These are phyloP conservation scores for Malassezia psittaci DNA, from an alignment of 1,284 basidiomycete genomes.

Conservation along the genomic window DNA sequence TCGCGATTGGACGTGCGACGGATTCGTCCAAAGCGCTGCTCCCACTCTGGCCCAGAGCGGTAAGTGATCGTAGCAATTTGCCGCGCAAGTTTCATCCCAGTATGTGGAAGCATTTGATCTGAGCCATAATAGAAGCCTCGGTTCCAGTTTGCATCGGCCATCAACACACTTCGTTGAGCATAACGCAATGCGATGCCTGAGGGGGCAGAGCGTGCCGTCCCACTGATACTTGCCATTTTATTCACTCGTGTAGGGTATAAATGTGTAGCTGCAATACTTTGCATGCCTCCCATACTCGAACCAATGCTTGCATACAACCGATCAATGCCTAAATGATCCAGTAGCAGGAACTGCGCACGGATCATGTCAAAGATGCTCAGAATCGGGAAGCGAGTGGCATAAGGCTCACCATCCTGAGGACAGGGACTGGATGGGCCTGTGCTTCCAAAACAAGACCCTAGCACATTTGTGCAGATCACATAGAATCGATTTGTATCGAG, in stretches of 20 bases:
- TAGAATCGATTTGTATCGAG: constrained; percentile 88
- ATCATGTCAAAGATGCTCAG: constrained; percentile 92
- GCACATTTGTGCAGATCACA: constrained; percentile 90
- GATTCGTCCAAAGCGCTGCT: constrained; percentile 81
- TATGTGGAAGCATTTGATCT: constrained; percentile 73
- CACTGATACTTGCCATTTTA: constrained; percentile 83
- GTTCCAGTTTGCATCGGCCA: constrained; percentile 99
- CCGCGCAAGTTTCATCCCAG: constrained; percentile 94
- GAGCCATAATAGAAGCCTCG: constrained; percentile 88
- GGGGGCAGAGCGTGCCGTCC: constrained; percentile 79
- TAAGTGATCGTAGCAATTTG: constrained; percentile 99
- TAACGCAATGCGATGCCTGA: constrained; percentile 89
- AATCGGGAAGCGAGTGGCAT: constrained; percentile 83
- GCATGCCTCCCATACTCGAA: constrained; percentile 94
- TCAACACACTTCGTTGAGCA: constrained; percentile 85
- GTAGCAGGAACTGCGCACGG: constrained; percentile 73
- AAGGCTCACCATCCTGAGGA: constrained; percentile 55
- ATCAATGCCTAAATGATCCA: constrained; percentile 75
- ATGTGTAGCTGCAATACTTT: constrained; percentile 88
- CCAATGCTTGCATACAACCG: constrained; percentile 86
- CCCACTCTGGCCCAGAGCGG: constrained; percentile 97
- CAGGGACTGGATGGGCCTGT: constrained; percentile 81
- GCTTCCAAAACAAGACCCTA: constrained; percentile 93
- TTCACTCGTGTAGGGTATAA: constrained; percentile 78
- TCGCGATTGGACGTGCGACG: constrained; percentile 39